Conservation (phyloP, 805 yeast genomes). For the Tetrapisispora nanseiensis region DNA sequence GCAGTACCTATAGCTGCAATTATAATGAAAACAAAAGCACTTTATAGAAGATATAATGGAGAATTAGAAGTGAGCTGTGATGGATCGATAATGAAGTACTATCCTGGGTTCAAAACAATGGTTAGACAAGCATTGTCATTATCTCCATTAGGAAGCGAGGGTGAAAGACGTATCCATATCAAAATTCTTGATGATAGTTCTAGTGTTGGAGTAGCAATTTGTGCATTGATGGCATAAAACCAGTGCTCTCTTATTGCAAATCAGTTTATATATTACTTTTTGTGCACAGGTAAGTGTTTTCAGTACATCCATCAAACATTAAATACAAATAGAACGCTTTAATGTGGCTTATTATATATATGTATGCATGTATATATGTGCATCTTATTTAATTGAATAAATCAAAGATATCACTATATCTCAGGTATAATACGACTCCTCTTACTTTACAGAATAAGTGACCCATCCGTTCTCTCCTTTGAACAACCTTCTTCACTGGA, state of each 20-base stretch:
- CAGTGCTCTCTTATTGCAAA: background rate
- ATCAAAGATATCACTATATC: too few species aligned
- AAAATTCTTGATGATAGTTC: slow-evolving; percentile 90
- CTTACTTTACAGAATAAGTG: too few species aligned
- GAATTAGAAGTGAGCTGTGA: slow-evolving; percentile 92
- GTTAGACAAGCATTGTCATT: slow-evolving; percentile 68
- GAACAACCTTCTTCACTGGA: too few species aligned
- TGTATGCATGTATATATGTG: too few species aligned
- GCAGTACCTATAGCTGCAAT: slow-evolving; percentile 89
- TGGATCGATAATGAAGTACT: slow-evolving; percentile 88
- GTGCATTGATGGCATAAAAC: slow-evolving; percentile 46
- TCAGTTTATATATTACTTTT: background rate
- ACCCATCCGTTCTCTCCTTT: too few species aligned
- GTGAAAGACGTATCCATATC: slow-evolving; percentile 62
- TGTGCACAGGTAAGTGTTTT: background rate
- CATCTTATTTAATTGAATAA: too few species aligned
- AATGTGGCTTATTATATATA: too few species aligned
- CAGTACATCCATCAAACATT: background rate
- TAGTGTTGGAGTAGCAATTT: slow-evolving; percentile 94
- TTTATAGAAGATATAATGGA: slow-evolving; percentile 44
- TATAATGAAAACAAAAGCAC: slow-evolving; percentile 52
- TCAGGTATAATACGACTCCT: too few species aligned
- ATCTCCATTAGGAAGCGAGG: slow-evolving; percentile 63
- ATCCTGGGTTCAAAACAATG: slow-evolving; percentile 79
- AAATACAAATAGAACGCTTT: too few species aligned